A percentile compares a stretch with the other conserved stretches of the same genome.
These are phyloP conservation scores for Pilobolus umbonatus DNA, from an alignment of 192 early-diverging fungal species.

Conservation along the genomic window DNA sequence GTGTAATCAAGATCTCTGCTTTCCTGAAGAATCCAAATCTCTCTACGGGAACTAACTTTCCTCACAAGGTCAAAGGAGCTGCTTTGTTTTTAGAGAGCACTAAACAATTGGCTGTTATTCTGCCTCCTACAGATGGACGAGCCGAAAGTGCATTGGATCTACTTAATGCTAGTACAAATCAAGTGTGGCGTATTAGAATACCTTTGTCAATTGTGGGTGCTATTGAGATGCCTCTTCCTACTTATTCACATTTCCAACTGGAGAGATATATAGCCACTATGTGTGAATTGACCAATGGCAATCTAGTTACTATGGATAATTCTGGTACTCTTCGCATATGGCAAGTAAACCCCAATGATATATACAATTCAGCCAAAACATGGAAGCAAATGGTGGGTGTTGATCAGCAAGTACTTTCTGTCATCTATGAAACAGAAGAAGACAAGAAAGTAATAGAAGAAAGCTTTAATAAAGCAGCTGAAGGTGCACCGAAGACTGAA, in stretches of 20 bases:
- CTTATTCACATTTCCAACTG: slow-evolving; percentile 36
- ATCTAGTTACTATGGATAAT: slow-evolving; percentile 57
- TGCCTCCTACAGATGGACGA: slow-evolving; percentile 40
- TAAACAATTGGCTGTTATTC: slow-evolving; percentile 40
- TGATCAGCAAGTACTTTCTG: slow-evolving; percentile 46
- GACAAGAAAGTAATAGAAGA: slow-evolving; percentile 12
- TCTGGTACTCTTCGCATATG: slow-evolving; percentile 50
- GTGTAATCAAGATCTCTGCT: background rate
- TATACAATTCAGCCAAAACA: slow-evolving; percentile 47
- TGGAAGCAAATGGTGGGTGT: slow-evolving; percentile 61
- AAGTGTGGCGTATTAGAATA: slow-evolving; percentile 47
- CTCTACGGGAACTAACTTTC: background rate
- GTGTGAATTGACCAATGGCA: slow-evolving; percentile 48
- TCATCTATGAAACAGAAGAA: slow-evolving; percentile 50
- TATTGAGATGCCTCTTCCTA: slow-evolving; percentile 29
- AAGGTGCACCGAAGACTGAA: background rate
- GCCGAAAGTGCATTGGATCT: slow-evolving; percentile 51
- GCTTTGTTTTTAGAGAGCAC: slow-evolving; percentile 40
- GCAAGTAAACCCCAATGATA: slow-evolving; percentile 51
- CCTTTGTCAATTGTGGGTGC: slow-evolving; percentile 43
- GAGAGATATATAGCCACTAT: slow-evolving; percentile 46
- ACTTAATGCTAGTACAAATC: slow-evolving; percentile 41
- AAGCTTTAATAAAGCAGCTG: too few relatives aligned
- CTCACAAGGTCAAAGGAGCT: slow-evolving; percentile 39
- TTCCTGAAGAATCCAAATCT: slow-evolving; percentile 1